Base-by-base conservation (phyloP, 805 yeast genomes). In the Nakazawaea anatomiae region DNA sequence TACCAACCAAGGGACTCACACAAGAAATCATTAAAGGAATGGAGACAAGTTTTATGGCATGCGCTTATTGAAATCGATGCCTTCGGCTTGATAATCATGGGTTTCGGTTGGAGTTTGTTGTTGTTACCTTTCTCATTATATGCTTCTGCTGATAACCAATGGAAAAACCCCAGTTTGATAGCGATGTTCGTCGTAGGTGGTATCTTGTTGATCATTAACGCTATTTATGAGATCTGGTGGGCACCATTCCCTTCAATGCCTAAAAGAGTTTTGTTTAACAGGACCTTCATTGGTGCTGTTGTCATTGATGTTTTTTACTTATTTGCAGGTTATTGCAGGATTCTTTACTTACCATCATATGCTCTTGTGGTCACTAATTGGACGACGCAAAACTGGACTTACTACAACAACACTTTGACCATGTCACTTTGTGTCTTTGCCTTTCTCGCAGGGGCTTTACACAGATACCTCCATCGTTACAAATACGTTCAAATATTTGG, bases 161-260 rank as follows among this genome's bases (percentile, higher is more conserved):
- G 72, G 70, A 57, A 50, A 25, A 71, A 68, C 52, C 71, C 74
- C 39, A 67, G 71, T 50, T 58, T 72, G 57, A 72, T 72, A 51
- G 76, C 75, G 38, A 71, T 71, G 75, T 55, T 68, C 12, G 62
- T 65, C 41, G 66, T 68, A 52, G 75, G 76, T 48, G 70, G 67
- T 44, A 50, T 70, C 1, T 50, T 70, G 5, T 52, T 72, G 34
- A 57, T 71, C 31, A 38, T 51, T 5, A 68, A 60, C 49, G 55
- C 56, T 5, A 39, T 68, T 28, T 67, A 61, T 49, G 75, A 72
- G 58, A 52, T 60, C 28, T 60, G 51, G 49, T 52, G 58, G 31
- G 67, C 73, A 18, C 69, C 72, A 39, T 64, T 58, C 55, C 73
- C 76, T 27, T 59, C 64, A 32, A 61, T 69, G 58, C 74, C 76